Evolutionary conservation across 805 yeast species (phyloP).

Genomic region (Saccharomycopsis amapae): DNA sequence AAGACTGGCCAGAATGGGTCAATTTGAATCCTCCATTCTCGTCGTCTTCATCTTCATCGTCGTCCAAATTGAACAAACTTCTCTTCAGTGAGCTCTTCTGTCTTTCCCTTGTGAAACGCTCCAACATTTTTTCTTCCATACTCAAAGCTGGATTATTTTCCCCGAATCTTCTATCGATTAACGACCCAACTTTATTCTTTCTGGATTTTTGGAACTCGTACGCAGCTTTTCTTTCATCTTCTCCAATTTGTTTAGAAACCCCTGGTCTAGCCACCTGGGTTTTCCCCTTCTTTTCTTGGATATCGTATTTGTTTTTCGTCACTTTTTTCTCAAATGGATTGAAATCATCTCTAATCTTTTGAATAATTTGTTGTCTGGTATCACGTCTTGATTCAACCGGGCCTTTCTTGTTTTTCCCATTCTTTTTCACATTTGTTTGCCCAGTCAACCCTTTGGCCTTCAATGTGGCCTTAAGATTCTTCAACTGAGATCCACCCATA

Average conservation of each 20-base stretch:
- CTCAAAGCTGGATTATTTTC: conserved; percentile 64
- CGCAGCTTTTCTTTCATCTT: conserved; percentile 51
- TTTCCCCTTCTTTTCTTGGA: conserved; percentile 30
- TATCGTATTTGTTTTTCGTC: conserved; percentile 56
- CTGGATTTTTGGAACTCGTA: conserved; percentile 57
- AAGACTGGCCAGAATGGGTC: conserved; percentile 72
- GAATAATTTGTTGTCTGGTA: conserved; percentile 51
- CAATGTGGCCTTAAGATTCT: conserved; percentile 69
- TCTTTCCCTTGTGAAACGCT: conserved; percentile 84
- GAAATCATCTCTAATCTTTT: conserved; percentile 70
- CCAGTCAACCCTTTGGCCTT: conserved; percentile 82
- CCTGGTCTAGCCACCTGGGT: conserved; percentile 60
- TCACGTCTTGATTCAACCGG: conserved; percentile 65
- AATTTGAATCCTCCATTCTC: conserved; percentile 38
- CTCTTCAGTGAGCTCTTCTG: conserved; percentile 49
- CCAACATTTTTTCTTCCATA: conserved; percentile 93
- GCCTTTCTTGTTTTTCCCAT: conserved; percentile 35
- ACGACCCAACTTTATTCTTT: conserved; percentile 69
- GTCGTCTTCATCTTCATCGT: conserved; percentile 46
- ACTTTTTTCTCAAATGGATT: conserved; percentile 83
- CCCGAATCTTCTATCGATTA: conserved; percentile 87
- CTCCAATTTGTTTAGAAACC: conserved; percentile 59
- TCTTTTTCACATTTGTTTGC: conserved; percentile 61
- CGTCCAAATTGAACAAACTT: conserved; percentile 68
- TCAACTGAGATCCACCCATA: conserved; percentile 87